Base-by-base conservation (phyloP, 1,139 yeast species). In the Saccharomyces pastorianus region DNA sequence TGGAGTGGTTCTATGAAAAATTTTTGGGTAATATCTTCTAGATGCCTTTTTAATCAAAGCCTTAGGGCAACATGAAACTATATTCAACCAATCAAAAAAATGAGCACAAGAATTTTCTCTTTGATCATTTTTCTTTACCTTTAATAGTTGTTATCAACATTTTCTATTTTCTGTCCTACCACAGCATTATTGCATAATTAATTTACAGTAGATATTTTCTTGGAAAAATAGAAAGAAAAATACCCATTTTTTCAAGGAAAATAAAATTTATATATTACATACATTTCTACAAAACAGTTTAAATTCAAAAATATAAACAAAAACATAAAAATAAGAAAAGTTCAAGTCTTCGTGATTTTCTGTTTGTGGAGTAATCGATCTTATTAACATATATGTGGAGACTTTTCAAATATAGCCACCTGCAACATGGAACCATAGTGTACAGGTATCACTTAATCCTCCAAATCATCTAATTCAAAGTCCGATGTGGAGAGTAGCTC, bases 1-100 rank as follows among this genome's bases (percentile, higher is more conserved):
- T 59, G 53, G 65, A 64, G 53, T 82, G 85, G 85, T 76, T 75
- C 63, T 83, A 83, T 62, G 83, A 83, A 34, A 80, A 72, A 57
- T 72, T 73, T 58, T 62, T 83, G 55, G 85, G 86, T 32, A 78
- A 81, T 76, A 67, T 80, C 56, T 79, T 80, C 69, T 80, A 38
- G 26, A 38, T 38, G 13, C 13, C n/a, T 23, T n/a, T 20, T 38
- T 9, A 17, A 38, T 38, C 3, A 38, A 8, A 9, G 13, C 44
- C 25, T 20, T 13, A 20, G 11, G 44, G 26, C 13, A 9, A 11
- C 44, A 9, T 7, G 25, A 38, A 20, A 38, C 44, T 38, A 38
- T 38, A 38, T 38, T 38, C 44, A 38, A 5, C 17, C 14, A 38
- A 9, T 2, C 25, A 38, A 38, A 34, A 34, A 38, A 38, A 34